Evolutionary conservation across 2,329 filamentous ascomycete species (phyloP).

Genomic region (Fusarium keratoplasticum): DNA sequence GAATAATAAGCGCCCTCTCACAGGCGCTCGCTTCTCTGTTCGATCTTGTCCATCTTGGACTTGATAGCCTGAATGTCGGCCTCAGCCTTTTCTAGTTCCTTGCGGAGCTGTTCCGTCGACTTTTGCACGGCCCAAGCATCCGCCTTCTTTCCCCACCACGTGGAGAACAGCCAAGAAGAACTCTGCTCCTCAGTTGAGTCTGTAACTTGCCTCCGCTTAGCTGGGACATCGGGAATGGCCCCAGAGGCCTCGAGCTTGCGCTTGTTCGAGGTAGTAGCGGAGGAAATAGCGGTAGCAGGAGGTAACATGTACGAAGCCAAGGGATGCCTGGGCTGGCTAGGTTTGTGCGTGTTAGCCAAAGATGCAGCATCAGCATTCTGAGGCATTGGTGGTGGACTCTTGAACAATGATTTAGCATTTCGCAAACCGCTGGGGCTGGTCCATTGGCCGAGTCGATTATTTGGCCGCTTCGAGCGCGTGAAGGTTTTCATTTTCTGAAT

Average conservation of each 20-base stretch:
- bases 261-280: neutral
- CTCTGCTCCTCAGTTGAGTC: neutral
- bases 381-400: neutral
- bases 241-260: neutral
- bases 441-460: neutral
- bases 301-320: neutral
- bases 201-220: neutral
- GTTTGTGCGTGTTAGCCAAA: neutral
- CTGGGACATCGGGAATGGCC: neutral
- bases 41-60: neutral
- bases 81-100: neutral
- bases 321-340: neutral
- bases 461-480: neutral
- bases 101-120: neutral
- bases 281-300: neutral
- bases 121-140: neutral
- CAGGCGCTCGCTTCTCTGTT: neutral
- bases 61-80: neutral
- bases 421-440: neutral
- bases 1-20: neutral
- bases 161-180: neutral
- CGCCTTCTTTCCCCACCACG: neutral
- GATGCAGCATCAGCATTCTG: neutral
- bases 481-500: neutral
- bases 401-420: neutral